Evolutionary conservation across 495 filamentous ascomycete genomes (phyloP), one percentile per base, ranked within the genome.

Genomic region (Hypoxylon subgilvum): DNA sequence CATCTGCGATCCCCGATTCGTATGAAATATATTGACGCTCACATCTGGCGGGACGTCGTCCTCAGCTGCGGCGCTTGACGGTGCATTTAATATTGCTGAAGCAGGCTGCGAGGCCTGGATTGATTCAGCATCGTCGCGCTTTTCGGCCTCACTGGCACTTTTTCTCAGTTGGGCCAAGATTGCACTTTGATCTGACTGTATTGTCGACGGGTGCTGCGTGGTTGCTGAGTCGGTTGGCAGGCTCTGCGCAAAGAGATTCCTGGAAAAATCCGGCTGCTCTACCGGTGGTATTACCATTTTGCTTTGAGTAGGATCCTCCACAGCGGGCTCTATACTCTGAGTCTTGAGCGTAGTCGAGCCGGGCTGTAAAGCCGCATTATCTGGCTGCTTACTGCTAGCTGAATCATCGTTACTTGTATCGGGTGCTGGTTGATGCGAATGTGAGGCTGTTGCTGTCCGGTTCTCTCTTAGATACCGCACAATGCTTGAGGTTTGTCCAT

Each of bases 401-500:
- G 59, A 30, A 18, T 38, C 6, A 41, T 52, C 7, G 19, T 52
- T 16, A 36, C 3, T 22, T 10, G 32, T 31, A 0, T 9, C 18
- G 16, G 39, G 9, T 23, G 19, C 44, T 25, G 54, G 49, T 12
- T 34, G 43, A 18, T 6, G 10, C 16, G 54, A 28, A 36, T 25
- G 6, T 10, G 16, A 2, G 25, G 18, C 13, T 18, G 28, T 80
- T 1, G 18, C 13, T 18, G 28, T 80, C 1, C 80, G 80, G 70
- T 87, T 86, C 49, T 69, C 77, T 65, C 86, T 86, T 54, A 88
- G 72, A 6, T 84, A 81, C 61, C 85, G 85, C 13, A 85, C 83
- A 30, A 96, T 76, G 27, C 85, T 89, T 1, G 92, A 94, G 6
- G 88, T 90, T 54, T 80, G 82, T 45, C 79, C 85, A 69, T 88